Evolutionary conservation across 129 eudicot species (phyloP).

Genomic region (Scalesia atractyloides): DNA sequence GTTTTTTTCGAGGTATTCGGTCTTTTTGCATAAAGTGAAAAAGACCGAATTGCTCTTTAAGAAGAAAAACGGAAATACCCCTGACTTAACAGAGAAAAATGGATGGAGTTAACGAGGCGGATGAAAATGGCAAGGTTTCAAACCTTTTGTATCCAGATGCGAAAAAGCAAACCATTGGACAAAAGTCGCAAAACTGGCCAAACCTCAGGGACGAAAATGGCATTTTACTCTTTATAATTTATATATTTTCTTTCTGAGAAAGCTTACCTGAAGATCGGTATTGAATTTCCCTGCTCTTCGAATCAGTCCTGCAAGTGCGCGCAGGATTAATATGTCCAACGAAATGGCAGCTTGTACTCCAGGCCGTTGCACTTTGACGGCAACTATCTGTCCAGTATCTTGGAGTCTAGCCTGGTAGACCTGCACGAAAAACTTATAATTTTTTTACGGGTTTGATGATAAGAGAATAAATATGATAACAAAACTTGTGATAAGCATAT

Average conservation of each 20-base stretch:
- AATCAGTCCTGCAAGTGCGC: constrained; percentile 74
- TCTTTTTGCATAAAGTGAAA: too few relatives aligned
- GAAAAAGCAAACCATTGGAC: too few relatives aligned
- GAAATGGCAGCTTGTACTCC: constrained; percentile 98
- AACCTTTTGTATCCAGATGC: too few relatives aligned
- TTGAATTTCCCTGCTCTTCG: constrained; percentile 79
- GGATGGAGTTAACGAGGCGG: too few relatives aligned
- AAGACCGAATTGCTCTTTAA: too few relatives aligned
- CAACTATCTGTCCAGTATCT: constrained; percentile 70
- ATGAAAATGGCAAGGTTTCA: too few relatives aligned
- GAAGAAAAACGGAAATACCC: too few relatives aligned
- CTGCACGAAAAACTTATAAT: constrained; percentile 34
- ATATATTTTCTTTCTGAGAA: background rate
- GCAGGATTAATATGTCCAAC: constrained; percentile 88
- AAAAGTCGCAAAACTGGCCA: too few relatives aligned
- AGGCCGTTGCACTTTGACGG: constrained; percentile 95
- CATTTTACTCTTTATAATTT: background rate
- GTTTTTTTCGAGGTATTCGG: too few relatives aligned
- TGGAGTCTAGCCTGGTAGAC: constrained; percentile 90
- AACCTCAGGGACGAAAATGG: too few relatives aligned
- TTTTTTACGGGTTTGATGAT: background rate
- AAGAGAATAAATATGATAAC: background rate
- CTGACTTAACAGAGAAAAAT: too few relatives aligned
- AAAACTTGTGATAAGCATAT: background rate
- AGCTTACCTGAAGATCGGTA: constrained; percentile 89